Base-by-base conservation (phyloP, 768 basidiomycete species). In the Boletus pseudopeckii region DNA sequence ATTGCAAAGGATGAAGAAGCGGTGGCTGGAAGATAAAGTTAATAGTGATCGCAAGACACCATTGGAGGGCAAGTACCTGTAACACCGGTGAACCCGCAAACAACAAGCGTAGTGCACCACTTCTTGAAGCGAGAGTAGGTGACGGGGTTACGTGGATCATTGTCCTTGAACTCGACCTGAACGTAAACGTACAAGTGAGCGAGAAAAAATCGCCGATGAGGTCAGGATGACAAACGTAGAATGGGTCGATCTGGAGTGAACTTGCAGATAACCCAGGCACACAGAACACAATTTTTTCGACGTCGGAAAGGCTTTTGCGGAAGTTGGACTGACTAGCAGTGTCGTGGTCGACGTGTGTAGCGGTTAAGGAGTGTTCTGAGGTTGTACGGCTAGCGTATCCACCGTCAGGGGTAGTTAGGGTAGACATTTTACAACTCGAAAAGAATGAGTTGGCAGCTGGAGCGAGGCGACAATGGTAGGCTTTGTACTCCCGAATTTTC, bases 1-100 rank as follows among this genome's bases (percentile, higher is more conserved):
- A 82, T 63, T 30, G 75, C 78, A 61, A 81, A 86, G 3, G 80
- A 74, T 1, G 78, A 71, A 2, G 78, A 74, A 5, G 77, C 71
- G 1, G 80, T 75, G 17, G 84, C 84, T 81, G n/a, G 28, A n/a
- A 8, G 11, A 33, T 8, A 7, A 14, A 1, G 40, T 60, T 17
- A 53, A 36, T 3, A 11, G 10, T 22, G 4, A 4, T 3, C 15
- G 14, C 17, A 20, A 38, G n/a, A 33, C 2, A 10, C 6, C 3
- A 8, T 24, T 11, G 15, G 38, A 14, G 20, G n/a, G 32, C 11
- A 20, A 39, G 41, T 55, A 64, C 71, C 61, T 45, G 66, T 57
- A 10, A 72, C 52, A 36, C 50, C 58, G 18, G 71, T 71, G 52
- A 67, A 66, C 30, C 60, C 68, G 47, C 68, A 72, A 10, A 64